Evolutionary conservation across 1,139 yeast species (phyloP).

Genomic region (Sugiyamaella grinbergsii): DNA sequence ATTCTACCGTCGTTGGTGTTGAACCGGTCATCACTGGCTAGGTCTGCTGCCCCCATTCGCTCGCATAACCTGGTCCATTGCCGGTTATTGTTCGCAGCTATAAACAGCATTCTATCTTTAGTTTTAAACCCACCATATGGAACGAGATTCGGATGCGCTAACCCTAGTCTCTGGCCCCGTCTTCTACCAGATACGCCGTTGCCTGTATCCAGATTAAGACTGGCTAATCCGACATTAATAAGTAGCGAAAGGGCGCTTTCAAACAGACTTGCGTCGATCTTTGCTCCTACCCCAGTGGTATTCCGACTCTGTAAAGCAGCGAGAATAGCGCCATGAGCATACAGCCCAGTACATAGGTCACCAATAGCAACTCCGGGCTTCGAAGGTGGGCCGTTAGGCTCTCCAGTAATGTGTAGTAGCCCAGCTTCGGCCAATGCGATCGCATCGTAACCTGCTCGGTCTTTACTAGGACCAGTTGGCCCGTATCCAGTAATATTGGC

Average conservation of each 20-base stretch:
- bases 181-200: slow-evolving; percentile 6
- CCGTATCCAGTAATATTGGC: slow-evolving; percentile 46
- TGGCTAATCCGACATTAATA: slow-evolving; percentile 45
- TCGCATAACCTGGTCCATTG: slow-evolving; percentile 41
- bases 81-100: slow-evolving; percentile 47
- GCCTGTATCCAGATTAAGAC: slow-evolving; percentile 39
- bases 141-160: slow-evolving; percentile 46
- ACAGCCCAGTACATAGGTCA: slow-evolving; percentile 47
- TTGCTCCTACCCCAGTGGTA: slow-evolving; percentile 42
- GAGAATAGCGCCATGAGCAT: slow-evolving; percentile 43
- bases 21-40: slow-evolving; percentile 40
- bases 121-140: slow-evolving; percentile 47
- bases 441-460: slow-evolving; percentile 48
- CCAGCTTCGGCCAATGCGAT: slow-evolving; percentile 50
- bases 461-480: slow-evolving; percentile 41
- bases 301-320: slow-evolving; percentile 43
- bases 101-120: slow-evolving; percentile 40
- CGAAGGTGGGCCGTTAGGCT: slow-evolving; percentile 44
- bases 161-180: slow-evolving; percentile 39
- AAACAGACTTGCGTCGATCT: slow-evolving; percentile 42
- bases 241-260: slow-evolving; percentile 46
- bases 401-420: slow-evolving; percentile 48
- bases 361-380: slow-evolving; percentile 49
- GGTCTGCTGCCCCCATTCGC: slow-evolving; percentile 39
- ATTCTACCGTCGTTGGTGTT: slow-evolving; percentile 43